These are phyloP conservation scores for Coffea eugenioides DNA, from an alignment of 257 asterid species.

Conservation along the genomic window DNA sequence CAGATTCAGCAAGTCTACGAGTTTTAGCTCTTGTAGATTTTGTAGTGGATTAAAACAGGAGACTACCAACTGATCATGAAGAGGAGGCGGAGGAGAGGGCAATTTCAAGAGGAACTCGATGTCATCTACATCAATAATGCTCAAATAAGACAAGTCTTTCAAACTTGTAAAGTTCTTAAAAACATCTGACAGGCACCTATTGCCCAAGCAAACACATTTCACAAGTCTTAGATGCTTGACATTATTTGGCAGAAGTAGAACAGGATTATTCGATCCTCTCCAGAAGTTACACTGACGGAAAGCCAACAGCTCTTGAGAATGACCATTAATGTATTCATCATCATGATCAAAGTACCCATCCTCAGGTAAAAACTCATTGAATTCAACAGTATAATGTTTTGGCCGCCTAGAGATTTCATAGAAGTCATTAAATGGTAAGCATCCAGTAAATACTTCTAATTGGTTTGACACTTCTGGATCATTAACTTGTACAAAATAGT, in stretches of 20 bases:
- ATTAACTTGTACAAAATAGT: not conserved
- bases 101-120: conserved; percentile 23
- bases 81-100: not conserved
- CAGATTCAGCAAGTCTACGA: conserved; percentile 10
- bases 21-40: not conserved
- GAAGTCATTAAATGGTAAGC: not conserved
- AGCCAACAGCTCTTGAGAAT: not conserved
- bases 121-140: conserved; percentile 6
- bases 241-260: conserved; percentile 21
- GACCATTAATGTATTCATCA: not conserved
- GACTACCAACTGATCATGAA: not conserved
- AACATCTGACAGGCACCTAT: conserved; percentile 20
- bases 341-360: not conserved
- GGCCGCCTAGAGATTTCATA: not conserved
- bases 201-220: conserved; percentile 4
- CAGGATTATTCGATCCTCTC: not conserved
- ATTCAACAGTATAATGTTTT: too few species aligned
- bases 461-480: not conserved
- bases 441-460: not conserved
- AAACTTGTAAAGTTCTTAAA: not conserved
- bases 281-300: not conserved
- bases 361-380: not conserved
- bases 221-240: conserved; percentile 17
- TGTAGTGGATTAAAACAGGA: conserved; percentile 4
- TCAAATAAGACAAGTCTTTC: conserved; percentile 3